Evolutionary conservation across 202 grass and related monocot genomes (phyloP).

Genomic region (Saccharum hybrid): DNA sequence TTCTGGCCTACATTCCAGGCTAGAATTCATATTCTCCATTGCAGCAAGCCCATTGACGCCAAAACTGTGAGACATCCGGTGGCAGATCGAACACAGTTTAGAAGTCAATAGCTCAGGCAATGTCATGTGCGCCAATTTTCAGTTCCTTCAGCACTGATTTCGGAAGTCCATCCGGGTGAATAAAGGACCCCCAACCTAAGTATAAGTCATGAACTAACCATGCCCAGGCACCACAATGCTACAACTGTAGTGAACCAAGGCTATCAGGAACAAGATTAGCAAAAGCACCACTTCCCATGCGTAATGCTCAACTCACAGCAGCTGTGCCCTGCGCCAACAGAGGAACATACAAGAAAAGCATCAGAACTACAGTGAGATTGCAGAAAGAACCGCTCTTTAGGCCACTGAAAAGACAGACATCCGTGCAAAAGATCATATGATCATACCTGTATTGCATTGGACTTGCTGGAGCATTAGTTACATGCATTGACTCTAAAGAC

Average conservation of each 20-base stretch:
- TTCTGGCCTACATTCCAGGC: background rate
- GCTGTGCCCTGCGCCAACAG: background rate
- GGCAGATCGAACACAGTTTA: background rate
- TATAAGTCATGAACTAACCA: background rate
- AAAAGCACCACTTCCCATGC: background rate
- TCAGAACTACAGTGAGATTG: background rate
- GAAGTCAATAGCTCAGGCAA: background rate
- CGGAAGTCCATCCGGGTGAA: background rate
- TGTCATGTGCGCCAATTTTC: background rate
- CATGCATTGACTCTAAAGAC: background rate
- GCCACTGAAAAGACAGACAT: background rate
- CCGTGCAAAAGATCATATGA: constrained; percentile 1
- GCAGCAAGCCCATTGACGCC: background rate
- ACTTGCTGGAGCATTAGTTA: background rate
- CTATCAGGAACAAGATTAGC: background rate
- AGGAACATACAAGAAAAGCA: background rate
- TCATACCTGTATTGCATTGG: constrained; percentile 35
- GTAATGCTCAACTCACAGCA: background rate
- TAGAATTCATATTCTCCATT: background rate
- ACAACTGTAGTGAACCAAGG: background rate
- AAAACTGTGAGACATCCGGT: background rate
- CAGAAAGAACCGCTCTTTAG: background rate
- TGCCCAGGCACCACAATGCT: background rate
- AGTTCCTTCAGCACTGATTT: background rate
- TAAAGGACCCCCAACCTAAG: background rate